Percentiles rank a stretch among this genome's conserved stretches.
Evolutionary conservation across 1,139 yeast species (phyloP).

Genomic region (Nadsonia starkeyi-henricii): DNA sequence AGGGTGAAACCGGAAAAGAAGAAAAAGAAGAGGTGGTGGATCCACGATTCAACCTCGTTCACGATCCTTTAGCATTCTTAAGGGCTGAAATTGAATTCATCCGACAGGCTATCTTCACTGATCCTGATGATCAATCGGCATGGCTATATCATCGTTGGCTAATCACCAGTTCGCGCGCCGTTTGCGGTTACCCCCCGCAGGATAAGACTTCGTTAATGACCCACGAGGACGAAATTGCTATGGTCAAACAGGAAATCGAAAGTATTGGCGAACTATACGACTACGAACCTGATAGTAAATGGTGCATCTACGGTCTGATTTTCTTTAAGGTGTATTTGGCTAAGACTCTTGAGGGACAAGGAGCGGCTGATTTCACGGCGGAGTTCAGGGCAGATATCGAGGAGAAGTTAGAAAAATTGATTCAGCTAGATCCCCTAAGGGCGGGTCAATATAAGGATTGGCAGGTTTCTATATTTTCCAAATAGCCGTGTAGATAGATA

Average conservation of each 20-base stretch:
- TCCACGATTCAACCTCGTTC: conserved; percentile 6
- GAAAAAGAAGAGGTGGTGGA: not conserved
- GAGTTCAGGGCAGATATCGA: not conserved
- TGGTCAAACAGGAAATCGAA: conserved; percentile 20
- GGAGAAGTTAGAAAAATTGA: not conserved
- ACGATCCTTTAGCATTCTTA: conserved; percentile 29
- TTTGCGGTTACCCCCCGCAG: conserved; percentile 8
- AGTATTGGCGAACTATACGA: conserved; percentile 23
- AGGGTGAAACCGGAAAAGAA: not conserved
- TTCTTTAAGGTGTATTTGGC: conserved; percentile 9
- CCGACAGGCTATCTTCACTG: conserved; percentile 79
- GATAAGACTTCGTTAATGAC: conserved; percentile 13
- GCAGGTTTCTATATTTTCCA: not conserved
- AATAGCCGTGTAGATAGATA: no score
- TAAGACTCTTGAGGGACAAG: conserved; percentile 2
- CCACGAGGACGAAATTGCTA: conserved; percentile 11
- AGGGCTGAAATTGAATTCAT: conserved; percentile 50
- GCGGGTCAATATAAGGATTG: conserved; percentile 5
- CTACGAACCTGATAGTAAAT: conserved; percentile 27
- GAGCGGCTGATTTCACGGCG: not conserved
- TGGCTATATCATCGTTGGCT: conserved; percentile 89
- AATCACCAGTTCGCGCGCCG: conserved; percentile 40
- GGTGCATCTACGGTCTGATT: conserved; percentile 25
- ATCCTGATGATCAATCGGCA: conserved; percentile 84
- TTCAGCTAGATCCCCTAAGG: conserved; percentile 1